Evolutionary conservation across 1,284 basidiomycete species (phyloP), one percentile per base, ranked within the genome.

Genomic region (Pseudozyma flocculosa): DNA sequence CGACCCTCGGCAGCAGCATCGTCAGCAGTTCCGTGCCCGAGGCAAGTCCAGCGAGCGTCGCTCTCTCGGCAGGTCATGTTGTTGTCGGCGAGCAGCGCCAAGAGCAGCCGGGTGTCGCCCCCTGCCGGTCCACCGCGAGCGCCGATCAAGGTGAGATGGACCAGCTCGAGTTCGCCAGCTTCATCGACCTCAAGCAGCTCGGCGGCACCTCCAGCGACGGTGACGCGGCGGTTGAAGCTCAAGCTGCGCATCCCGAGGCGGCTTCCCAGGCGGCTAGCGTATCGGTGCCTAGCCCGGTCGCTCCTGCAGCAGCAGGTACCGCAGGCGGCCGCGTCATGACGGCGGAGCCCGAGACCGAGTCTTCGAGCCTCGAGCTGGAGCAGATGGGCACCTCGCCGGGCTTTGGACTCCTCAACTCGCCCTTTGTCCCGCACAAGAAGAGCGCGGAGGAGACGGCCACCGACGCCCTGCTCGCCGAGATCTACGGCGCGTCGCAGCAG

Each of bases 1-100:
- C 57, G 51, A 54, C 52, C 69, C 64, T 66, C 45, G 69, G 69
- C 69, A 69, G 69, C 69, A 72, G 69, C 66, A 50, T 69, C 50
- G 66, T 54, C 57, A 46, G 42, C 36, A 42, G 55, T 51, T 56
- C 50, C 19, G 56, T 45, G 55, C 48, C 54, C 39, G 44, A 53
- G 30, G 55, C 44, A 32, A 50, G 50, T 43, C 48, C 47, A 48
- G 54, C 45, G 43, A 43, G 47, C 39, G 43, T 60, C 39, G 34
- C 51, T 48, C 48, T 23, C 41, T 34, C 17, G 14, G 37, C 32
- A 40, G 42, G 17, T 7, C 26, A 29, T 5, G 15, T 17, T 17
- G 32, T 3, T 34, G 11, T 14, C 9, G 32, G 32, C 15, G 14
- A 5, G 9, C 9, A 11, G 11, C 11, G 32, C 32, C 10, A 34